A percentile compares a stretch with the other conserved stretches of the same genome.
Conservation (phyloP, 1,284 basidiomycete species). For the Phylloporus sp. region DNA sequence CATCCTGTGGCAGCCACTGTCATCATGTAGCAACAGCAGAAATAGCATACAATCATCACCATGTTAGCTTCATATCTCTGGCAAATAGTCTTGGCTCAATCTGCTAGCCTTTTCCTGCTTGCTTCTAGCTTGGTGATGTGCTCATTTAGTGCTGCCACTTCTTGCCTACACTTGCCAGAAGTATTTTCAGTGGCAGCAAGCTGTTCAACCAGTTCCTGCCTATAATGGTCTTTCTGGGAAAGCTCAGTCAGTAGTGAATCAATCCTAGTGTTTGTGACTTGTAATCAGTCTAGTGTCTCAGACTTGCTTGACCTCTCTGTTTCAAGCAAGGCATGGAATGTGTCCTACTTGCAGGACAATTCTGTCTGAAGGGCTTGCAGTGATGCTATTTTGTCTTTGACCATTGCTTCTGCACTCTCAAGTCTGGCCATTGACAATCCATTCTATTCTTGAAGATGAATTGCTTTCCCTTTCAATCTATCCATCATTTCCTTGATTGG, state of each 20-base stretch:
- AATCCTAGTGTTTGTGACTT: slow-evolving; percentile 29
- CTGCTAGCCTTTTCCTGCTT: slow-evolving; percentile 34
- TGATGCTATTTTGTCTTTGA: slow-evolving; percentile 20
- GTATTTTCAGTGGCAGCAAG: slow-evolving; percentile 32
- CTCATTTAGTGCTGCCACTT: slow-evolving; percentile 33
- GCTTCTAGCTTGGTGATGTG: slow-evolving; percentile 42
- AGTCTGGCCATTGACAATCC: slow-evolving; percentile 22
- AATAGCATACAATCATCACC: slow-evolving; percentile 42
- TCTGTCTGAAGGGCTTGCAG: slow-evolving; percentile 34
- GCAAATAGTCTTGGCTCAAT: slow-evolving; percentile 40
- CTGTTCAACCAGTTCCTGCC: slow-evolving; percentile 32
- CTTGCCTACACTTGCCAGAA: slow-evolving; percentile 30
- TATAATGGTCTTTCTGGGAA: slow-evolving; percentile 27
- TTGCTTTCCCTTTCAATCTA: slow-evolving; percentile 27
- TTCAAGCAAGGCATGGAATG: slow-evolving; percentile 32
- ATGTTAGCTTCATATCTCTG: slow-evolving; percentile 50
- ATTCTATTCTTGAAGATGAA: slow-evolving; percentile 35
- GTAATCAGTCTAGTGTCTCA: slow-evolving; percentile 28
- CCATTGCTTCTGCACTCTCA: slow-evolving; percentile 21
- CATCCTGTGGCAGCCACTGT: slow-evolving; percentile 44
- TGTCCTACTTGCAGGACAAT: slow-evolving; percentile 38
- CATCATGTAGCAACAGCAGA: slow-evolving; percentile 12
- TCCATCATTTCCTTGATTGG: slow-evolving; percentile 30
- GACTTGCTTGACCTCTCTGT: slow-evolving; percentile 29
- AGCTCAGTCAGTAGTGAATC: slow-evolving; percentile 36